A percentile compares a stretch with the other conserved stretches of the same genome.
phyloP scores from a whole-genome alignment of 352 stramenopile genomes.

The Pythium volutum region DNA sequence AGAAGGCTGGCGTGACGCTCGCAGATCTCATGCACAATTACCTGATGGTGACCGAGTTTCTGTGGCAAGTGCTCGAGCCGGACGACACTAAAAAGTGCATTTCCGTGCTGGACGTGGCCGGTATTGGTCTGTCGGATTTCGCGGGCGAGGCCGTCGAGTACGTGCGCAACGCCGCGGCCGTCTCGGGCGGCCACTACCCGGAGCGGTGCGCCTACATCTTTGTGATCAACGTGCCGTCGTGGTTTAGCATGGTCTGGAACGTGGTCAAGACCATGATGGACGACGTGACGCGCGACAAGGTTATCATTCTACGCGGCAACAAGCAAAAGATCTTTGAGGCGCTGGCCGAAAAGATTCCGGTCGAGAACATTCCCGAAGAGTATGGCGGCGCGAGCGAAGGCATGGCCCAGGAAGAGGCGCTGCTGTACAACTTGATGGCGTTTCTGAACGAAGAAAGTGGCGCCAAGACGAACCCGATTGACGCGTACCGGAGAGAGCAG shows the following conservation, averaged over 20 bases:
- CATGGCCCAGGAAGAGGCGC: conserved; percentile 60
- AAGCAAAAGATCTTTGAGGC: conserved; percentile 84
- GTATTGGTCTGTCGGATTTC: conserved; percentile 83
- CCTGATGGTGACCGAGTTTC: conserved; percentile 81
- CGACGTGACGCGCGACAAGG: conserved; percentile 92
- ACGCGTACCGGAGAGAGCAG: conserved; percentile 23
- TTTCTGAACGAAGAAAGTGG: conserved; percentile 65
- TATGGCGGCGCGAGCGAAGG: conserved; percentile 67
- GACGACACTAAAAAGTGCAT: conserved; percentile 86
- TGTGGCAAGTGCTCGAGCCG: conserved; percentile 84
- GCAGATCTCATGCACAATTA: conserved; percentile 86
- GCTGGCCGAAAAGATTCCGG: conserved; percentile 61
- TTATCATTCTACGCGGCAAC: conserved; percentile 80
- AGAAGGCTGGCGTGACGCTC: conserved; percentile 65
- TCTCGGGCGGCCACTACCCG: conserved; percentile 92
- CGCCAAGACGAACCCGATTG: conserved; percentile 53
- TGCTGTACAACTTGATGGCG: conserved; percentile 74
- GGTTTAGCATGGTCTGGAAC: conserved; percentile 93
- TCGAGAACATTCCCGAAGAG: conserved; percentile 79
- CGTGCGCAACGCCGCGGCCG: conserved; percentile 60
- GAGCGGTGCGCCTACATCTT: conserved; percentile 93
- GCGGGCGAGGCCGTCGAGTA: conserved; percentile 86
- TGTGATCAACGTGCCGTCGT: conserved; percentile 93
- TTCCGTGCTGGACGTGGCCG: conserved; percentile 79
- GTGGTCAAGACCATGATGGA: conserved; percentile 91